Evolutionary conservation across 2,329 filamentous ascomycete species (phyloP), one percentile per base, ranked within the genome.

Genomic region (Parafenestella ontariensis): DNA sequence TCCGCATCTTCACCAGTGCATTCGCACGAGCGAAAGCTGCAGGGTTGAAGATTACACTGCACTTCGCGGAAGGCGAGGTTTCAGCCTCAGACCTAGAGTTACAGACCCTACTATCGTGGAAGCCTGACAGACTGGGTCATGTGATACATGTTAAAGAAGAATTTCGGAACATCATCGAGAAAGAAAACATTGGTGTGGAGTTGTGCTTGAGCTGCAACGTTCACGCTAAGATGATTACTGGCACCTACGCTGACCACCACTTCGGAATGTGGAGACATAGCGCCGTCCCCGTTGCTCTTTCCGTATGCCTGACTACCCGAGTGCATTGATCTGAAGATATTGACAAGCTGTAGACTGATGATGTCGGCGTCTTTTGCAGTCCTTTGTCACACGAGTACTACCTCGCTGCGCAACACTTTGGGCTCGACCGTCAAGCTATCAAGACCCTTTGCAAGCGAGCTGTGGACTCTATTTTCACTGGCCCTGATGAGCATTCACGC

Each of bases 181-280:
- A 71, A 41, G 78, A 79, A 11, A 79, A 79, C 1, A 70, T 93
- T 24, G 89, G 88, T 2, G 73, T 95, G 11, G 91, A 95, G 75
- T 71, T 95, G 33, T 95, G 91, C 57, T 77, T 95, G 56, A 91
- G 87, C 61, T 94, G 91, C 74, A 95, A 95, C 65, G 89, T 95
- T 1, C 85, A 88, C 61, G 89, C 89, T 1, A 87, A 86, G 61
- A 87, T 95, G 85, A 87, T 89, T 46, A 77, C 80, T 1, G 88
- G 89, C 0, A 84, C 86, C 1, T 84, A 83, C 64, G 66, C 82
- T 52, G 86, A 86, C 44, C 91, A 95, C 74, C 91, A 95, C 77
- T 92, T 95, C 75, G 87, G 88, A 13, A 82, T 86, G 66, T 95
- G 91, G 91, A 76, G 78, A 41, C 79, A 83, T 5, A 81, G 81